Base-by-base conservation (phyloP, 2,329 filamentous ascomycete genomes). In the Trichoderma oligosporum region DNA sequence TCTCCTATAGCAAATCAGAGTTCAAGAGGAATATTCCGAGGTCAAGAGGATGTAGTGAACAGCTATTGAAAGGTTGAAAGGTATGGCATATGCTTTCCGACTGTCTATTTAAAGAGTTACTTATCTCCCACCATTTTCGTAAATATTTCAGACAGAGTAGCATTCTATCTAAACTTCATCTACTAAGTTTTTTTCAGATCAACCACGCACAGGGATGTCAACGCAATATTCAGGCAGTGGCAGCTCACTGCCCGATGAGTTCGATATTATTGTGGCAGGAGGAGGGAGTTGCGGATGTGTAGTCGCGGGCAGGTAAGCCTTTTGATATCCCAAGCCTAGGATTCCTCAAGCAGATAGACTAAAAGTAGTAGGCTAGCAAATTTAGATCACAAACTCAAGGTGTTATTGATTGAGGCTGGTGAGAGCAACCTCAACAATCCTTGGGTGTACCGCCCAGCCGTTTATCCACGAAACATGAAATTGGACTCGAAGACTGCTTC, bases 191-290 rank as follows among this genome's bases (percentile, higher is more conserved):
- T 27, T 12, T 12, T 12, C 0, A 27, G 18, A 20, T 9, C 5
- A 12, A 7, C 11, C 4, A n/a, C 29, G 7, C 20, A 33, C n/a
- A n/a, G n/a, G n/a, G 14, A 54, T 54, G 51, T 33, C 51, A 27
- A 44, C 51, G 16, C 51, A 54, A 9, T 54, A 35, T 16, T 54
- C 29, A n/a, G 51, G 51, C 7, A 33, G 45, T 45, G 51, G 51
- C n/a, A 54, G 51, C 4, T 45, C 39, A 1, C 31, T 54, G 38
- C 51, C 51, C 4, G 51, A 54, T 18, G 51, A 54, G 39, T 54
- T 54, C 29, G 63, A 65, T 33, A 51, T 65, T 11, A 65, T 65
- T 42, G 60, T 65, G 36, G 62, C 58, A 3, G 63, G 63, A 48
- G 63, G 63, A 48, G 53, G 58, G 46, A 41, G 39, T 16, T 42